Evolutionary conservation across 768 basidiomycete species (phyloP).

Genomic region (Pulveroboletus sp.): DNA sequence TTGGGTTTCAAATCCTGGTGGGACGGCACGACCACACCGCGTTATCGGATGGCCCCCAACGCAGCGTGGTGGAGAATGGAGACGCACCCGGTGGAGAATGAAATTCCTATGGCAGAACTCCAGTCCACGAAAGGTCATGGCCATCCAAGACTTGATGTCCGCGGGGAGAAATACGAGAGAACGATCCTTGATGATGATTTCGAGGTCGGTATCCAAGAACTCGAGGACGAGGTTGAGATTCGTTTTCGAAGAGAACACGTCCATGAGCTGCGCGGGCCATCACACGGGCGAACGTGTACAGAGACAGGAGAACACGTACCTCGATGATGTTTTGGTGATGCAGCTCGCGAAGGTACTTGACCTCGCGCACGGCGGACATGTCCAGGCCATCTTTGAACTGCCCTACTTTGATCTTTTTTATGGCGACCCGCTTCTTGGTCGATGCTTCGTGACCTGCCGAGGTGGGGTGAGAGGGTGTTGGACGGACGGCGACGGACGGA

Average conservation of each 20-base stretch:
- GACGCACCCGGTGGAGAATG: slow-evolving; percentile 82
- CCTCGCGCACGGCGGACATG: slow-evolving; percentile 98
- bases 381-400: slow-evolving; percentile 97
- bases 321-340: slow-evolving; percentile 94
- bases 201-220: slow-evolving; percentile 93
- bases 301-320: slow-evolving; percentile 38
- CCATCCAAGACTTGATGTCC: slow-evolving; percentile 99
- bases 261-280: slow-evolving; percentile 64
- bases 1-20: slow-evolving; percentile 98
- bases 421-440: slow-evolving; percentile 83
- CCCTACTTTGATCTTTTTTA: slow-evolving; percentile 97
- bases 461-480: slow-evolving; percentile 1
- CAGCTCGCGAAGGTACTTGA: slow-evolving; percentile 93
- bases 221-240: slow-evolving; percentile 97
- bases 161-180: slow-evolving; percentile 88
- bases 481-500: slow-evolving; percentile 25
- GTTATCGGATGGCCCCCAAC: no score
- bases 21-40: no score
- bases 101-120: slow-evolving; percentile 97
- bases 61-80: no score
- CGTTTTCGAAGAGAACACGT: slow-evolving; percentile 94
- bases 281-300: not conserved
- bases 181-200: slow-evolving; percentile 94
- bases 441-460: slow-evolving; percentile 63
- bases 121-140: slow-evolving; percentile 95